phyloP scores from a whole-genome alignment of 768 basidiomycete genomes.

The Tremella fuciformis region DNA sequence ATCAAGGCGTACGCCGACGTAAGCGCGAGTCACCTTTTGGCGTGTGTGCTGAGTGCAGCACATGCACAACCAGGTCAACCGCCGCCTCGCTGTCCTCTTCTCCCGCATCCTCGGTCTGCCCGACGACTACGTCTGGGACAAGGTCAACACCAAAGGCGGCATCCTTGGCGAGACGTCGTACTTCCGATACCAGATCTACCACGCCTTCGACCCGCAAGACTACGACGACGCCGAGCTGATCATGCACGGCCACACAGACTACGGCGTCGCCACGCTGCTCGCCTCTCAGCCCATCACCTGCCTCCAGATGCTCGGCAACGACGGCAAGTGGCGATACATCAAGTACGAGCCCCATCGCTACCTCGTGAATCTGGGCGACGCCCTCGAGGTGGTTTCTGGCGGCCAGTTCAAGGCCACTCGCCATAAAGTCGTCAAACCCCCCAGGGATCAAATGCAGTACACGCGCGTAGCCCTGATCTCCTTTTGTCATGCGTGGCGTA shows the following conservation, averaged over 20 bases:
- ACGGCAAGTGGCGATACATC: conserved; percentile 39
- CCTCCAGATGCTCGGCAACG: conserved; percentile 39
- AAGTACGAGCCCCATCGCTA: conserved; percentile 32
- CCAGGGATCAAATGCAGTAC: conserved; percentile 21
- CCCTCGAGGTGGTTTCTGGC: conserved; percentile 28
- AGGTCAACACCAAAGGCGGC: conserved; percentile 27
- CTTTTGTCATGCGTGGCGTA: conserved; percentile 26
- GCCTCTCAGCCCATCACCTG: conserved; percentile 40
- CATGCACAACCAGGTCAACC: conserved; percentile 31
- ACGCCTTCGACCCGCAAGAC: conserved; percentile 6
- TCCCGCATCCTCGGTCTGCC: conserved; percentile 30
- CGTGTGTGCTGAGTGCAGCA: conserved; percentile 5
- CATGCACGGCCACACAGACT: conserved; percentile 33
- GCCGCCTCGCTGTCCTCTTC: conserved; percentile 25
- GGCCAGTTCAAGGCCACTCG: conserved; percentile 42
- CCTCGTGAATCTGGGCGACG: conserved; percentile 43
- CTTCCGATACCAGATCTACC: conserved; percentile 22
- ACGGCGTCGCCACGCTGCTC: conserved; percentile 32
- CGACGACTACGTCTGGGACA: conserved; percentile 32
- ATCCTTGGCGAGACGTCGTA: conserved; percentile 24
- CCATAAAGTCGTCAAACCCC: conserved; percentile 32
- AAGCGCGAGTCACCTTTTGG: neutral
- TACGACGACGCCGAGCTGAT: conserved; percentile 3
- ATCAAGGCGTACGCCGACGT: conserved; percentile 23
- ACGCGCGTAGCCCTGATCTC: conserved; percentile 30